Evolutionary conservation across 495 filamentous ascomycete species (phyloP), one percentile per base, ranked within the genome.

Genomic region (Hapsidospora chrysogenum): DNA sequence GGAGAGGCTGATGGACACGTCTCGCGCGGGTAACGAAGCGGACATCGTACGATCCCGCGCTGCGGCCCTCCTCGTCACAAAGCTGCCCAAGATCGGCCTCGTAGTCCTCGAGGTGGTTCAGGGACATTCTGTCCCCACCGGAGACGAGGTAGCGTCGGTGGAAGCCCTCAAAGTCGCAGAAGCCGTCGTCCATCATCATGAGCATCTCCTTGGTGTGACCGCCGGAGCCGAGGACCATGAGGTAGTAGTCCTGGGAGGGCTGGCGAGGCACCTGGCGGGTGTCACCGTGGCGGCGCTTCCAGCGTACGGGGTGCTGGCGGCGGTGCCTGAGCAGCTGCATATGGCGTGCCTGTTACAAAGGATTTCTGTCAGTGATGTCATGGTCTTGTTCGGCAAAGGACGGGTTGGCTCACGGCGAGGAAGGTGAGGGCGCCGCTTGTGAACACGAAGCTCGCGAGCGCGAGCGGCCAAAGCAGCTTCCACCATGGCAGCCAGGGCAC

Each of bases 121-220:
- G 49, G 28, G 78, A 85, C 58, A 89, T 74, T 20, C 47, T 54
- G 56, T 97, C 89, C 3, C 80, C 86, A 1, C 63, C 67, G 35
- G 72, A 78, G 29, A 92, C 64, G 10, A 94, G 59, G 53, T 92
- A 97, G 36, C 80, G 87, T 14, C 89, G 72, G 47, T 80, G 74
- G 3, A 60, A 66, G 48, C 70, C 76, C 37, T 49, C 33, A 21
- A 46, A 51, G 2, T 53, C 45, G 15, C 54, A 37, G 27, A 67
- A 52, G 11, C 58, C 53, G 18, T 64, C 58, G 17, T 64, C 52
- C 17, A 96, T 63, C 55, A 92, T 76, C 40, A 76, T 71, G 29
- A 94, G 60, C 81, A 96, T 92, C 60, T 97, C 89, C 9, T 82
- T 72, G 1, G 87, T 94, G 60, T 97, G 89, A 3, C 89, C 89